A percentile compares a stretch with the other conserved stretches of the same genome.
phyloP scores from a whole-genome alignment of 306 rosid genomes.

The Gillenia trifoliata region DNA sequence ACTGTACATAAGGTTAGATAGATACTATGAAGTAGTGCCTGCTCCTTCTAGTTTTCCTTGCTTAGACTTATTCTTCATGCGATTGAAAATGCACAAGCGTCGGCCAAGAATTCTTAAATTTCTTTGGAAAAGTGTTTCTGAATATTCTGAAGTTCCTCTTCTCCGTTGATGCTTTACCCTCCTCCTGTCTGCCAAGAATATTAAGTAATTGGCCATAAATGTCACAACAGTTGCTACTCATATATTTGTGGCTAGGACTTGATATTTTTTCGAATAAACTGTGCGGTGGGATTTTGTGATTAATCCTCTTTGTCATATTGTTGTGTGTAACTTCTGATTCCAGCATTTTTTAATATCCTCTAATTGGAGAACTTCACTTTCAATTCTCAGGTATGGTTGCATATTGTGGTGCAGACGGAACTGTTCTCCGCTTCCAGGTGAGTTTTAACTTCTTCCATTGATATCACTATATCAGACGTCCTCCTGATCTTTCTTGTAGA shows the following conservation, averaged over 20 bases:
- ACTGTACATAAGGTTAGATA: too few relatives aligned
- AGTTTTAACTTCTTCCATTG: slow-evolving; percentile 12
- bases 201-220: not conserved
- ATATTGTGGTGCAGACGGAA: slow-evolving; percentile 78
- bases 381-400: slow-evolving; percentile 93
- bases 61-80: too few relatives aligned
- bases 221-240: not conserved
- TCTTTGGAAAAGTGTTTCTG: not conserved
- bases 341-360: too few relatives aligned
- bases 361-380: too few relatives aligned
- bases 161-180: not conserved
- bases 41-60: too few relatives aligned
- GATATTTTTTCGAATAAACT: too few relatives aligned
- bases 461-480: not conserved
- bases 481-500: not conserved
- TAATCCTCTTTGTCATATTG: too few relatives aligned
- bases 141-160: not conserved
- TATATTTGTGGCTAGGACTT: not conserved
- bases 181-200: not conserved
- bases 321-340: too few relatives aligned
- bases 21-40: too few relatives aligned
- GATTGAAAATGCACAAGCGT: too few relatives aligned
- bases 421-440: slow-evolving; percentile 75
- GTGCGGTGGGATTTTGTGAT: too few relatives aligned
- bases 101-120: not conserved